These are phyloP conservation scores for Fusarium luffae DNA, from an alignment of 2,329 filamentous ascomycete genomes.

Conservation along the genomic window DNA sequence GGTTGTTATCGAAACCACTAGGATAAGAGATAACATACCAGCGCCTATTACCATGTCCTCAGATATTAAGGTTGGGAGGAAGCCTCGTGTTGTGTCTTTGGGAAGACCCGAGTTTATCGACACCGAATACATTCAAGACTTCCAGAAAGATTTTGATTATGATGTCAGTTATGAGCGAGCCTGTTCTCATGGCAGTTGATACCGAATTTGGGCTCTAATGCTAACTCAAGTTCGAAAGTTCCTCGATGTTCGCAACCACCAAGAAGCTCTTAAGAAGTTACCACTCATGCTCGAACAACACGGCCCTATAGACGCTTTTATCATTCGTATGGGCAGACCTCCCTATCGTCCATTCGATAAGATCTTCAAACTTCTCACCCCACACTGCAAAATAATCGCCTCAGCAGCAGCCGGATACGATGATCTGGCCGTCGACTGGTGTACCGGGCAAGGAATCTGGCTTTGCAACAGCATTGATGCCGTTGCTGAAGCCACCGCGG, in stretches of 20 bases:
- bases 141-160: constrained; percentile 53
- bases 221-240: constrained; percentile 15
- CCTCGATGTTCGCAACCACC: constrained; percentile 52
- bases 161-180: constrained; percentile 42
- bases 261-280: constrained; percentile 51
- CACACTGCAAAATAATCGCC: constrained; percentile 57
- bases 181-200: too few relatives aligned
- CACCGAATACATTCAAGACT: constrained; percentile 54
- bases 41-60: neutral
- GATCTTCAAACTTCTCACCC: constrained; percentile 55
- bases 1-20: too few relatives aligned
- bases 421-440: constrained; percentile 58
- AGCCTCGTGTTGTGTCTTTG: constrained; percentile 56
- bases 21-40: too few relatives aligned
- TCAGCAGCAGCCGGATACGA: constrained; percentile 62
- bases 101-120: constrained; percentile 54
- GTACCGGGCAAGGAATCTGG: constrained; percentile 56
- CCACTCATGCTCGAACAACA: constrained; percentile 49
- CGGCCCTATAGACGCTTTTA: constrained; percentile 59
- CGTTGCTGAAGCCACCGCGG: constrained; percentile 63
- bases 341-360: constrained; percentile 62
- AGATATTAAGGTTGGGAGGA: constrained; percentile 14
- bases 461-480: constrained; percentile 67
- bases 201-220: too few relatives aligned
- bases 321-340: constrained; percentile 61